Percentiles rank a stretch among this genome's conserved stretches.
phyloP scores from a whole-genome alignment of 768 basidiomycete genomes.

The Naganishia vaughanmartiniae region DNA sequence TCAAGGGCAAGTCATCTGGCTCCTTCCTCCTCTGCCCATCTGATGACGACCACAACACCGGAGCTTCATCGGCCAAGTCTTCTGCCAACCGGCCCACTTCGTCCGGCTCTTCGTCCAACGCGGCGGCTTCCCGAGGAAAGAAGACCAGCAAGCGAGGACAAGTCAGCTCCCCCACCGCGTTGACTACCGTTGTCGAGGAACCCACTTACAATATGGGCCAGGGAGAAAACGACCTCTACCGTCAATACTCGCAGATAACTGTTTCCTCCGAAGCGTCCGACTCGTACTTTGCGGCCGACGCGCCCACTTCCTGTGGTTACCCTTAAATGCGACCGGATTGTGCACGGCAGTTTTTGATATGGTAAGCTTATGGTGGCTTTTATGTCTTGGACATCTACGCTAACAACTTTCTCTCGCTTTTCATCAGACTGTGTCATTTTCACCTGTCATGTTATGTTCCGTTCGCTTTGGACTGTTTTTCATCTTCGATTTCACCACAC shows the following conservation, averaged over 20 bases:
- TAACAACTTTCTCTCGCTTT: background rate
- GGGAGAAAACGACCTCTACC: background rate
- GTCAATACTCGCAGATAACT: background rate
- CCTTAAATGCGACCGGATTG: background rate
- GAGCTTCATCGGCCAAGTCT: too few relatives aligned
- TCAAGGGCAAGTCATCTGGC: too few relatives aligned
- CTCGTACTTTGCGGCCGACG: background rate
- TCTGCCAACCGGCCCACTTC: too few relatives aligned
- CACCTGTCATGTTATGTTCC: background rate
- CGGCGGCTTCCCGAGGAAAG: background rate
- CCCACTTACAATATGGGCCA: background rate
- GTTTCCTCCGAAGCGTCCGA: background rate
- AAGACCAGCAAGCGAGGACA: background rate
- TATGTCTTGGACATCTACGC: background rate
- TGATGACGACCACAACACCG: too few relatives aligned
- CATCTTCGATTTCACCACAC: background rate
- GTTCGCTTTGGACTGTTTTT: background rate
- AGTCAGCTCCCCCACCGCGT: background rate
- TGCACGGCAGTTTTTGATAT: background rate
- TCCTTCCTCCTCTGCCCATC: too few relatives aligned
- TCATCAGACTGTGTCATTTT: background rate
- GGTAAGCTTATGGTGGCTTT: too few relatives aligned
- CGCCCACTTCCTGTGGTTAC: background rate
- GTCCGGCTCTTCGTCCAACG: background rate
- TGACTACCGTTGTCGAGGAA: background rate